Conservation (phyloP, 116 monocot species). For the Dioscorea cayenensis region DNA sequence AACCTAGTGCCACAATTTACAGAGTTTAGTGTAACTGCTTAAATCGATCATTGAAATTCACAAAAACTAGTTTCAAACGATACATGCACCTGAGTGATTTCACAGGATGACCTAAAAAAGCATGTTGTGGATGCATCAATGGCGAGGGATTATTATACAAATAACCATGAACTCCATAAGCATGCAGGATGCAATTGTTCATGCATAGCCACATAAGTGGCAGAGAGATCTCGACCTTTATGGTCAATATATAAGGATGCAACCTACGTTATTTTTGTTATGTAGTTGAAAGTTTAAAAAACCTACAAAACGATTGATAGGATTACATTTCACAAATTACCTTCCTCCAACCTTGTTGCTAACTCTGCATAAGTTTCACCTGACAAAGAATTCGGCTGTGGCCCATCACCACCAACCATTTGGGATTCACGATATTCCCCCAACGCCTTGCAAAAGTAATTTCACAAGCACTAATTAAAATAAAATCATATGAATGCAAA, state of each 20-base stretch:
- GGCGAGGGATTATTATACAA: neutral
- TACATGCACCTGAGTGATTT: no score
- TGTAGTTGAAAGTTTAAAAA: neutral
- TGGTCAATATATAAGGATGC: no score
- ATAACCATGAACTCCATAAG: neutral
- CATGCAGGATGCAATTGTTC: neutral
- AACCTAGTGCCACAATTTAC: no score
- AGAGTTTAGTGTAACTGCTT: no score
- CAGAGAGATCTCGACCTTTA: no score
- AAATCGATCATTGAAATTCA: no score
- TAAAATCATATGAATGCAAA: slow-evolving; percentile 5
- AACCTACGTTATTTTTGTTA: no score
- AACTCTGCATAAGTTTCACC: slow-evolving; percentile 67
- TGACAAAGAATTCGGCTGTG: slow-evolving; percentile 38
- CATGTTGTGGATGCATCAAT: neutral
- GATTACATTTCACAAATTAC: slow-evolving; percentile 24
- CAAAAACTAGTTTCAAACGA: no score
- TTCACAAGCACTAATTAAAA: slow-evolving; percentile 4
- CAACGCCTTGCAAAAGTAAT: slow-evolving; percentile 35
- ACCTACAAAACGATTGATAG: neutral
- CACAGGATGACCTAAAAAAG: neutral
- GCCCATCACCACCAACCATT: slow-evolving; percentile 14
- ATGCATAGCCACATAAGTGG: no score
- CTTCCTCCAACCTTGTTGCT: slow-evolving; percentile 72
- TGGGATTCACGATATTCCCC: slow-evolving; percentile 75